A percentile compares a stretch with the other conserved stretches of the same genome.
Conservation (phyloP, 2,329 filamentous ascomycete genomes). For the Ascochyta lentis region DNA sequence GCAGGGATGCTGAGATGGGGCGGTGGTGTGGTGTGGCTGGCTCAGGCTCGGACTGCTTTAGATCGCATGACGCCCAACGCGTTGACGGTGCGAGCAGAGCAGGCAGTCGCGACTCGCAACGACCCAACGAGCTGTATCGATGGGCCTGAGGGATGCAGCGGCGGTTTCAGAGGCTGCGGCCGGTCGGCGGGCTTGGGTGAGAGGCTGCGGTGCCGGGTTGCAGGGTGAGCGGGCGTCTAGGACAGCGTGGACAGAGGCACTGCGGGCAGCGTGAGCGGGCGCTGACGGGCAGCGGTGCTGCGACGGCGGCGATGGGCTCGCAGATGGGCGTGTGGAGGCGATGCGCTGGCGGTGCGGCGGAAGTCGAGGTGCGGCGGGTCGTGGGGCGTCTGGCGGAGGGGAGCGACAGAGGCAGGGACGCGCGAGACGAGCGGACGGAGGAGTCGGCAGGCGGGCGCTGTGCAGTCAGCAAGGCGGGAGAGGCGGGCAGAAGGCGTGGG, state of each 20-base stretch:
- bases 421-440: slow-evolving; percentile 30
- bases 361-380: slow-evolving; percentile 33
- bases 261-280: slow-evolving; percentile 25
- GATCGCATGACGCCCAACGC: slow-evolving; percentile 53
- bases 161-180: slow-evolving; percentile 17
- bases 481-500: slow-evolving; percentile 15
- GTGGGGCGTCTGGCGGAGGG: slow-evolving; percentile 30
- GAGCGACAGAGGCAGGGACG: slow-evolving; percentile 34
- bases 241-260: slow-evolving; percentile 32
- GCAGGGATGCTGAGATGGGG: slow-evolving; percentile 32
- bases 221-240: slow-evolving; percentile 25
- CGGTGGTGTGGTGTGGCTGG: slow-evolving; percentile 38
- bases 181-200: slow-evolving; percentile 25
- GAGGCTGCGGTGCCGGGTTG: slow-evolving; percentile 39
- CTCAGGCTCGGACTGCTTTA: slow-evolving; percentile 47
- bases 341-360: slow-evolving; percentile 36
- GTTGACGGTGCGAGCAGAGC: slow-evolving; percentile 39
- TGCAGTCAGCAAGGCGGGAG: slow-evolving; percentile 18
- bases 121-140: slow-evolving; percentile 31
- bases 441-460: slow-evolving; percentile 26
- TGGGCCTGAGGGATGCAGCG: slow-evolving; percentile 18
- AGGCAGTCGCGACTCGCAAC: slow-evolving; percentile 35
- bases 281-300: slow-evolving; percentile 26
- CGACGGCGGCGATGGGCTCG: slow-evolving; percentile 22
- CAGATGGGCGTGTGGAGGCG: slow-evolving; percentile 24